phyloP scores from a whole-genome alignment of 2,329 filamentous ascomycete species.

The Penicillium hordei region DNA sequence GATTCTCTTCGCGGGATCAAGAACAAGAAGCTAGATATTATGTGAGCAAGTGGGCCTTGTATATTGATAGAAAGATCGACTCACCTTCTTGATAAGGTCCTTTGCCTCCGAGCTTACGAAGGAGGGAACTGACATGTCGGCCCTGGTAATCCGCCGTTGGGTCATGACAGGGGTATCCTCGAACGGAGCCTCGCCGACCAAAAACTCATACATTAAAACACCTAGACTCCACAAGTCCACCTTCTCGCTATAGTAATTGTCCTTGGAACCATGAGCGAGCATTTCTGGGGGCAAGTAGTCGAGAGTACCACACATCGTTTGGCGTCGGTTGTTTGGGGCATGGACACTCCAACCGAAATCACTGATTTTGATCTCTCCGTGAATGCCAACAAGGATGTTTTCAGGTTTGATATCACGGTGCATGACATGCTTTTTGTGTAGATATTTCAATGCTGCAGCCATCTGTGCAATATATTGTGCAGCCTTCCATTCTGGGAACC shows the following conservation, averaged over 20 bases:
- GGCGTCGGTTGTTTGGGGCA: conserved; percentile 87
- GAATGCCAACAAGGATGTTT: conserved; percentile 93
- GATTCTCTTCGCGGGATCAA: conserved; percentile 92
- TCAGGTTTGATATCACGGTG: conserved; percentile 97
- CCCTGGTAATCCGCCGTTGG: conserved; percentile 79
- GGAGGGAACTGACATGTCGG: conserved; percentile 87
- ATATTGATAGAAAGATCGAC: conserved; percentile 3
- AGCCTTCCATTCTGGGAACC: conserved; percentile 82
- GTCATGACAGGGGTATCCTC: conserved; percentile 96
- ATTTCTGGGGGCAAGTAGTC: conserved; percentile 99
- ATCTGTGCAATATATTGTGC: conserved; percentile 87
- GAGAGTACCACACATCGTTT: conserved; percentile 95
- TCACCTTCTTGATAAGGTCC: conserved; percentile 86
- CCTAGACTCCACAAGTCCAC: conserved; percentile 96
- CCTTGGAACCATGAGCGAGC: conserved; percentile 75
- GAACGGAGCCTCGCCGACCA: conserved; percentile 94
- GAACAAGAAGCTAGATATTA: conserved; percentile 68
- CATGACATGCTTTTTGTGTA: conserved; percentile 97
- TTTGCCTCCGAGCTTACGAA: conserved; percentile 88
- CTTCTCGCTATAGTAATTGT: conserved; percentile 92
- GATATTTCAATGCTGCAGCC: conserved; percentile 83
- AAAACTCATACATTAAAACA: conserved; percentile 92
- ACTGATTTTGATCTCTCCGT: conserved; percentile 97
- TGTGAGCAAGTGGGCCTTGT: conserved; percentile 21
- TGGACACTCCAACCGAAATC: conserved; percentile 99